phyloP scores from a whole-genome alignment of 495 filamentous ascomycete species.

The Elasticomyces elasticus region DNA sequence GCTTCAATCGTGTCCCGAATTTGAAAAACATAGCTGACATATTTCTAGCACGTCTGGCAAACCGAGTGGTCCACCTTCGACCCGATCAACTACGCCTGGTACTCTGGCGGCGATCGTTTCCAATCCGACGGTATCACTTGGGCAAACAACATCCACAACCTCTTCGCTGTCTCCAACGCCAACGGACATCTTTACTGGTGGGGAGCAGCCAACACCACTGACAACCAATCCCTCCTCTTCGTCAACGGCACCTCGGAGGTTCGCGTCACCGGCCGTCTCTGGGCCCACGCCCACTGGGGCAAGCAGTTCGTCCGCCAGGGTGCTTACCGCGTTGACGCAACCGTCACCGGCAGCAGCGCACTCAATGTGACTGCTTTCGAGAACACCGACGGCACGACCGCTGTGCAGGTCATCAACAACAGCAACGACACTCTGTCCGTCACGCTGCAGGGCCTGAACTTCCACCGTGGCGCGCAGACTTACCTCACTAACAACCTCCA shows the following conservation, averaged over 20 bases:
- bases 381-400: conserved; percentile 39
- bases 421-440: conserved; percentile 20
- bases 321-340: conserved; percentile 36
- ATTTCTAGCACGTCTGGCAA: conserved; percentile 41
- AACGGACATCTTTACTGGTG: conserved; percentile 47
- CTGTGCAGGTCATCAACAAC: conserved; percentile 40
- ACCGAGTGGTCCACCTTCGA: conserved; percentile 45
- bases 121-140: conserved; percentile 45
- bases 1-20: no score
- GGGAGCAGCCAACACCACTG: conserved; percentile 31
- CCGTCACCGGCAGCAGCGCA: conserved; percentile 9
- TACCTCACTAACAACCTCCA: conserved; percentile 8
- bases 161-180: conserved; percentile 35
- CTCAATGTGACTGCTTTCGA: conserved; percentile 39
- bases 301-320: conserved; percentile 40
- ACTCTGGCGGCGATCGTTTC: conserved; percentile 36
- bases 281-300: conserved; percentile 43
- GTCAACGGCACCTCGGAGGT: conserved; percentile 37
- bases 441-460: not conserved
- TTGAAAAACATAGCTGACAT: no score
- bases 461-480: not conserved
- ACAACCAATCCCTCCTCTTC: conserved; percentile 21
- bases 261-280: conserved; percentile 34
- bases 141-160: conserved; percentile 44
- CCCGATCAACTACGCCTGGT: conserved; percentile 40